These are phyloP conservation scores for Sarcocystis neurona DNA, from an alignment of 169 alveolate species.

Conservation along the genomic window DNA sequence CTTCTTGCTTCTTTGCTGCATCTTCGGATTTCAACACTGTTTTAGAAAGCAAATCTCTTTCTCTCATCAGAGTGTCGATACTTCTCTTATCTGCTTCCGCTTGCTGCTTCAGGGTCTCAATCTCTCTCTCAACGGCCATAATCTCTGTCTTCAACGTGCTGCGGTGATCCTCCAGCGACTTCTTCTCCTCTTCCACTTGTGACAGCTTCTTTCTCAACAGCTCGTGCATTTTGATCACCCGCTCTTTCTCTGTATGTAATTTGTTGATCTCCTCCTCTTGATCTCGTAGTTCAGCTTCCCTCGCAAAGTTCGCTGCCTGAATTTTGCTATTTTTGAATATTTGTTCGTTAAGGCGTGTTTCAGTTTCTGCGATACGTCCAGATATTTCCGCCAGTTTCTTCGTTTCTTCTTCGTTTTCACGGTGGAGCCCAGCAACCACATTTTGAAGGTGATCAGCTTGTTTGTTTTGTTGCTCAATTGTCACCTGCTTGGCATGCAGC, in stretches of 20 bases:
- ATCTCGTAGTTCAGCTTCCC: slow-evolving; percentile 57
- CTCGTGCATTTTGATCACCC: slow-evolving; percentile 57
- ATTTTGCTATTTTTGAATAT: slow-evolving; percentile 57
- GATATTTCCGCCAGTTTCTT: slow-evolving; percentile 8
- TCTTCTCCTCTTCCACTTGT: slow-evolving; percentile 72
- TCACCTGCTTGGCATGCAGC: slow-evolving; percentile 10
- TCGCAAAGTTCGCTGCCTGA: slow-evolving; percentile 59
- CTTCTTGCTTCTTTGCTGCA: slow-evolving; percentile 73
- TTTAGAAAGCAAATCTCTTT: slow-evolving; percentile 61
- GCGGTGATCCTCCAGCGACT: slow-evolving; percentile 67
- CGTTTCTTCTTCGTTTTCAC: slow-evolving; percentile 4
- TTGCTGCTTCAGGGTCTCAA: slow-evolving; percentile 70
- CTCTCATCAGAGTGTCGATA: slow-evolving; percentile 62
- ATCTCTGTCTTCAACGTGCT: slow-evolving; percentile 46
- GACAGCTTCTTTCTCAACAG: slow-evolving; percentile 53
- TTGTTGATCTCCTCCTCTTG: slow-evolving; percentile 45
- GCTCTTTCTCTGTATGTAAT: slow-evolving; percentile 13
- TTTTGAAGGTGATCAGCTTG: slow-evolving; percentile 26
- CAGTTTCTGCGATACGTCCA: slow-evolving; percentile 47
- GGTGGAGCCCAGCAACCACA: slow-evolving; percentile 20
- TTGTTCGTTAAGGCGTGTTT: slow-evolving; percentile 54
- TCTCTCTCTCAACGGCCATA: slow-evolving; percentile 68
- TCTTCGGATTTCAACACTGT: slow-evolving; percentile 64
- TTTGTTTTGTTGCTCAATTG: slow-evolving; percentile 17
- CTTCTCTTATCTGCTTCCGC: slow-evolving; percentile 62